phyloP scores from a whole-genome alignment of 345 rosid genomes.

The Clausena lansium region DNA sequence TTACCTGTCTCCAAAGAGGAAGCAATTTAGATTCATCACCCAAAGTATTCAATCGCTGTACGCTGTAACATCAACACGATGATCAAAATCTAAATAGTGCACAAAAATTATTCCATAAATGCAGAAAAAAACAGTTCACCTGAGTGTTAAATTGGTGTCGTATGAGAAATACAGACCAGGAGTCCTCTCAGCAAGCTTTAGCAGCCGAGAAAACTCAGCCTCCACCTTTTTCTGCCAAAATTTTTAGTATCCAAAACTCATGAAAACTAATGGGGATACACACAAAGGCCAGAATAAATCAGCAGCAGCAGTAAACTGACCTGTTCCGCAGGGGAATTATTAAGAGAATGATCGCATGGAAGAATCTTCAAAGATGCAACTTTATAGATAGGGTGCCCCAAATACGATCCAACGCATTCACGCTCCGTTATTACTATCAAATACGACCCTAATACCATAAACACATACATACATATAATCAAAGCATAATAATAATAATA shows the following conservation, averaged over 20 bases:
- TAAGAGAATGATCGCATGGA: slow-evolving; percentile 84
- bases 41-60: slow-evolving; percentile 79
- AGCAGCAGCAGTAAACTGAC: slow-evolving; percentile 29
- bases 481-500: neutral
- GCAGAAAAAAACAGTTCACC: slow-evolving; percentile 36
- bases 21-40: slow-evolving; percentile 93
- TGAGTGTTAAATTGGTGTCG: slow-evolving; percentile 80
- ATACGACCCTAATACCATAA: slow-evolving; percentile 82
- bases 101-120: neutral
- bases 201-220: slow-evolving; percentile 68
- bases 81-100: neutral
- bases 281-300: neutral
- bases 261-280: slow-evolving; percentile 3
- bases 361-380: slow-evolving; percentile 70
- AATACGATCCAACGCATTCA: slow-evolving; percentile 75
- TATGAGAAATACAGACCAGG: slow-evolving; percentile 87
- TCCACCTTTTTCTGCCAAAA: slow-evolving; percentile 79
- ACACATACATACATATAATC: neutral
- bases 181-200: slow-evolving; percentile 71
- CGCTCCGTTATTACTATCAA: slow-evolving; percentile 74
- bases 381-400: slow-evolving; percentile 85
- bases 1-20: slow-evolving; percentile 99
- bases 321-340: slow-evolving; percentile 73
- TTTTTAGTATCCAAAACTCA: slow-evolving; percentile 1
- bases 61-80: slow-evolving; percentile 39